phyloP scores from a whole-genome alignment of 495 filamentous ascomycete genomes.

The Lichina pygmaea region DNA sequence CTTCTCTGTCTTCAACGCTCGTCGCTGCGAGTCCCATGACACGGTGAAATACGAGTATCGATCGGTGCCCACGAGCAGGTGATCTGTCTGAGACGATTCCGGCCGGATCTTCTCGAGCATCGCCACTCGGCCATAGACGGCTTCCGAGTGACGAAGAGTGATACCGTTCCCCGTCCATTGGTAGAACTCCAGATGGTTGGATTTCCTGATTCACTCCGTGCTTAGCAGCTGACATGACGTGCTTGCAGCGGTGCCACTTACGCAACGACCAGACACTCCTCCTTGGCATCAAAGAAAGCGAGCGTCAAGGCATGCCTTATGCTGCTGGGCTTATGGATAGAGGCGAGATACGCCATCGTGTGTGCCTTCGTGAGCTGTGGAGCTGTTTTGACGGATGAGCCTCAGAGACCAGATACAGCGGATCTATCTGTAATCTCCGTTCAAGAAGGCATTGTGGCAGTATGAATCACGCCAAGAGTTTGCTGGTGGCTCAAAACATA shows the following conservation, averaged over 20 bases:
- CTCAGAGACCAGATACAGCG: too few species aligned
- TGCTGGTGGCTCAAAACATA: too few species aligned
- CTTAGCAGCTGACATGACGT: not conserved
- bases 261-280: constrained; percentile 70
- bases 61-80: constrained; percentile 83
- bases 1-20: constrained; percentile 38
- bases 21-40: constrained; percentile 43
- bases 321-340: constrained; percentile 77
- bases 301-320: constrained; percentile 67
- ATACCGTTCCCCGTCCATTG: constrained; percentile 29
- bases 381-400: too few species aligned
- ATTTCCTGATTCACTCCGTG: constrained; percentile 12
- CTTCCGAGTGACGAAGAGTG: constrained; percentile 29
- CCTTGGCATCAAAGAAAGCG: constrained; percentile 39
- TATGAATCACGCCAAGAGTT: too few species aligned
- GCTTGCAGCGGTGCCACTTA: constrained; percentile 18
- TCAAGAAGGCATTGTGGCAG: too few species aligned
- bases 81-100: constrained; percentile 41
- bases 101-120: constrained; percentile 68
- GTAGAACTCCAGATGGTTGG: constrained; percentile 82
- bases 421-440: too few species aligned
- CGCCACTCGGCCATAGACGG: constrained; percentile 58
- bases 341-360: constrained; percentile 76
- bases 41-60: constrained; percentile 73
- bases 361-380: too few species aligned